Conservation (phyloP, 352 stramenopile species). For the Globisporangium acanthophoron region DNA sequence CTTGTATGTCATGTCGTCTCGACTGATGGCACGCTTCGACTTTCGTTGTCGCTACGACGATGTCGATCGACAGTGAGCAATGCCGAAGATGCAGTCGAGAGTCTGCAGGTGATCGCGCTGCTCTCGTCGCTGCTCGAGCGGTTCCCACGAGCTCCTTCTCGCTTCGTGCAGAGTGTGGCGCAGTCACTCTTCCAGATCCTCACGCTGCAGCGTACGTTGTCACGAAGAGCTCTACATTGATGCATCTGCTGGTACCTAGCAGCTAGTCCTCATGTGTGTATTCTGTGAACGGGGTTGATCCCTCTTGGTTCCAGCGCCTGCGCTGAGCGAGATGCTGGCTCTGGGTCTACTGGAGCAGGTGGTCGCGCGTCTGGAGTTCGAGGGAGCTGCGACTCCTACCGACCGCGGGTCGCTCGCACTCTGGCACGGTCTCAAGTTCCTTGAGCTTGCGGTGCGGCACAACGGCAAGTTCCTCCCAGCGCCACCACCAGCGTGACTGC, state of each 20-base stretch:
- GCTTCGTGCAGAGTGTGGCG: slow-evolving; percentile 21
- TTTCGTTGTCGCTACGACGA: no score
- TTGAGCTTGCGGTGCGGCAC: slow-evolving; percentile 34
- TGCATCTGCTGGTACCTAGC: no score
- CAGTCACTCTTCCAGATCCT: slow-evolving; percentile 43
- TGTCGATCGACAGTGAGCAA: slow-evolving; percentile 18
- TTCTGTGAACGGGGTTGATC: background rate
- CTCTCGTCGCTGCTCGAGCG: slow-evolving; percentile 21
- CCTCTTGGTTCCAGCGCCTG: slow-evolving; percentile 1
- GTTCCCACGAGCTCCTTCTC: slow-evolving; percentile 13
- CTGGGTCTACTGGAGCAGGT: slow-evolving; percentile 27
- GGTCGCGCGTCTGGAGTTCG: slow-evolving; percentile 25
- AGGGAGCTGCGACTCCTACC: background rate
- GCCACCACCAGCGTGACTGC: background rate
- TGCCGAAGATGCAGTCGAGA: slow-evolving; percentile 19
- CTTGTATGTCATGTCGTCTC: no score
- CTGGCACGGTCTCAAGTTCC: slow-evolving; percentile 53
- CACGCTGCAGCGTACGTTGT: slow-evolving; percentile 27
- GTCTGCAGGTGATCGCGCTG: slow-evolving; percentile 15
- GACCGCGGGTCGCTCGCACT: slow-evolving; percentile 16
- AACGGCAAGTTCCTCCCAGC: slow-evolving; percentile 15
- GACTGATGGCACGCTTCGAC: no score
- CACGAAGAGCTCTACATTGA: no score
- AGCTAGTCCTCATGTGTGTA: background rate
- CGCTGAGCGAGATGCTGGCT: slow-evolving; percentile 19